Evolutionary conservation across 108 stramenopile genomes (phyloP).

Genomic region (Stephanodiscus minutulus): DNA sequence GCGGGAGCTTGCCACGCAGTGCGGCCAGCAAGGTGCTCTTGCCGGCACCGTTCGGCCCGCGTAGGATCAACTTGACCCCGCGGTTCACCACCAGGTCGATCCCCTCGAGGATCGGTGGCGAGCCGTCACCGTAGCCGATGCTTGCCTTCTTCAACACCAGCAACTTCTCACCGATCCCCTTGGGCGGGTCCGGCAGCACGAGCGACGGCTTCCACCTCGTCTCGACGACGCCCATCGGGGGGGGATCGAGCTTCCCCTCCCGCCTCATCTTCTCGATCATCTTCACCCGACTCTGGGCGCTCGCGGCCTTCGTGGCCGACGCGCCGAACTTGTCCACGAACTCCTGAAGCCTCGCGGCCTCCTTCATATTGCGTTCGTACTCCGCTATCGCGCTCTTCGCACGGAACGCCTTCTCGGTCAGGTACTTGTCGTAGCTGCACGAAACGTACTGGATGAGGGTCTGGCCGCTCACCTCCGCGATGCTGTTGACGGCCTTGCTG

Average conservation of each 20-base stretch:
- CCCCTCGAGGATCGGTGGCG: constrained; percentile 24
- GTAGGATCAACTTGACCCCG: constrained; percentile 62
- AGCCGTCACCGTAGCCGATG: constrained; percentile 65
- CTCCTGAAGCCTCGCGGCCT: constrained; percentile 84
- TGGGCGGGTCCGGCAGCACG: constrained; percentile 59
- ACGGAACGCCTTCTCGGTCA: constrained; percentile 77
- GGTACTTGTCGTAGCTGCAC: constrained; percentile 75
- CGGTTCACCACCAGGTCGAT: constrained; percentile 52
- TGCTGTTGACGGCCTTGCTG: constrained; percentile 70
- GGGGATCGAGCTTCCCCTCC: constrained; percentile 72
- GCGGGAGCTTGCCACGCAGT: constrained; percentile 75
- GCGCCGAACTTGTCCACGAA: constrained; percentile 90
- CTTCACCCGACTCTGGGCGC: constrained; percentile 89
- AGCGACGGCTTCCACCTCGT: constrained; percentile 47
- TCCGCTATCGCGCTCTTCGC: constrained; percentile 74
- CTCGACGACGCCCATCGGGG: constrained; percentile 56
- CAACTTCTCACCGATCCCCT: constrained; percentile 66
- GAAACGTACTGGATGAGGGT: constrained; percentile 66
- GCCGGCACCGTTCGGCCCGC: constrained; percentile 90
- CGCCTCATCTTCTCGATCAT: constrained; percentile 84
- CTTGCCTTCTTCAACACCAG: constrained; percentile 64
- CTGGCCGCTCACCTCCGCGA: constrained; percentile 80
- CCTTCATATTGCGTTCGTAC: constrained; percentile 83
- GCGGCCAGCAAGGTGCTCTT: constrained; percentile 90
- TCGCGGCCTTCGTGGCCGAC: constrained; percentile 85